Evolutionary conservation across 176 grass and related monocot genomes (phyloP).

Genomic region (Juncus inflexus): DNA sequence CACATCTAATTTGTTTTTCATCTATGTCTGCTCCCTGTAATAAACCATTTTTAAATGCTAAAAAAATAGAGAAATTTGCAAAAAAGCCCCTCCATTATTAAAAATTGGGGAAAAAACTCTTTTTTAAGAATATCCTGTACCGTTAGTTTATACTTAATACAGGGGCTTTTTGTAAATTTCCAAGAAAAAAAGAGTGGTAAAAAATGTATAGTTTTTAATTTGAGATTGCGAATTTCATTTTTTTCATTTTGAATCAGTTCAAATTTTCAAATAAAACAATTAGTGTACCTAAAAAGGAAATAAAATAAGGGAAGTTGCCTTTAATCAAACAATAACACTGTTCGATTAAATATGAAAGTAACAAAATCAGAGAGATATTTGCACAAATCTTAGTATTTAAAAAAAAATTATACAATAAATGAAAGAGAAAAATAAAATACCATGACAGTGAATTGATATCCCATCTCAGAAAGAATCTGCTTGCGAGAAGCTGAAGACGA

Average conservation of each 20-base stretch:
- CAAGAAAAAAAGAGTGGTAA: too few species aligned
- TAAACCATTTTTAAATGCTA: not conserved
- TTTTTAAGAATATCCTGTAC: too few species aligned
- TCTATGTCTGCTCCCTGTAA: conserved; percentile 77
- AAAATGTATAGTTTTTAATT: not conserved
- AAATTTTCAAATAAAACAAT: not conserved
- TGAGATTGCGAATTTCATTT: not conserved
- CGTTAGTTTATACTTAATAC: too few species aligned
- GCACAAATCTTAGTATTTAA: not conserved
- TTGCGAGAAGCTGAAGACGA: conserved; percentile 80
- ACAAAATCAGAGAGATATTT: not conserved
- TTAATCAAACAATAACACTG: too few species aligned
- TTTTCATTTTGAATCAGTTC: not conserved
- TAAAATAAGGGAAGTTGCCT: not conserved
- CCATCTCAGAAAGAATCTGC: conserved; percentile 88
- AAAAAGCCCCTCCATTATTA: too few species aligned
- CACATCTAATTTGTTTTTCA: conserved; percentile 76
- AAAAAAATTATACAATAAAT: not conserved
- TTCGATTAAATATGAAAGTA: too few species aligned
- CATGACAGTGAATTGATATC: conserved; percentile 73
- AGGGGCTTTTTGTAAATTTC: too few species aligned
- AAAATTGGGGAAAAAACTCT: too few species aligned
- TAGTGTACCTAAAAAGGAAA: not conserved
- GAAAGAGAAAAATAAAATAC: conserved; percentile 26
- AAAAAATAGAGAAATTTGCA: not conserved